phyloP scores from a whole-genome alignment of 345 rosid genomes.

The Clausena lansium region DNA sequence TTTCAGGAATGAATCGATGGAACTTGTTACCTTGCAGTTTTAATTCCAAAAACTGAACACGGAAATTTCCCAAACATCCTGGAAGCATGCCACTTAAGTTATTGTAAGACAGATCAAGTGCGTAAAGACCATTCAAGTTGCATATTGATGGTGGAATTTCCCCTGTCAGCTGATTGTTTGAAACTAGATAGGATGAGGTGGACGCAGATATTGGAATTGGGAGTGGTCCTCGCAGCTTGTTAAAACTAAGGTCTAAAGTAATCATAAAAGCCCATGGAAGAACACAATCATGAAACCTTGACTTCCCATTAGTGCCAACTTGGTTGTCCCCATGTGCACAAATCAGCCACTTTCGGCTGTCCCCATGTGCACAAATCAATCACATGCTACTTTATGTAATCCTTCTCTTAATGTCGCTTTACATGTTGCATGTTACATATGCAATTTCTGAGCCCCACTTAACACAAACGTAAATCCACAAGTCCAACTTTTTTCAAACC shows the following conservation, averaged over 20 bases:
- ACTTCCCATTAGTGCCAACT: too few species aligned
- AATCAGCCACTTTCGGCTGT: too few species aligned
- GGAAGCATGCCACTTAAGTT: slow-evolving; percentile 14
- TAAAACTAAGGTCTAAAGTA: background rate
- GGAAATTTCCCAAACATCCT: slow-evolving; percentile 20
- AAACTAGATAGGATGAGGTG: background rate
- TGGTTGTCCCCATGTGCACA: too few species aligned
- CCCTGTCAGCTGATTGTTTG: slow-evolving; percentile 17
- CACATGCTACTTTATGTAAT: too few species aligned
- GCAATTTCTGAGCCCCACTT: too few species aligned
- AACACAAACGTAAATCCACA: too few species aligned
- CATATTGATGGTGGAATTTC: slow-evolving; percentile 16
- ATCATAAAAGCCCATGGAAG: background rate
- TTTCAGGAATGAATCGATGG: slow-evolving; percentile 11
- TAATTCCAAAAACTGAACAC: background rate
- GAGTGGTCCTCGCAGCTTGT: background rate
- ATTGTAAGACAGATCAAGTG: background rate
- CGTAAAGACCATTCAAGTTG: background rate
- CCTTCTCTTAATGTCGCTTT: too few species aligned
- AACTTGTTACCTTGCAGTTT: background rate
- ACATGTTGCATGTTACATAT: too few species aligned
- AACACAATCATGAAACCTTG: too few species aligned
- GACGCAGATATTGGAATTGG: background rate
- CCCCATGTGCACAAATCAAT: too few species aligned
- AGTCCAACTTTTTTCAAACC: too few species aligned